Conservation (phyloP, 176 grass and related monocot species). For the Aegilops speltoides region DNA sequence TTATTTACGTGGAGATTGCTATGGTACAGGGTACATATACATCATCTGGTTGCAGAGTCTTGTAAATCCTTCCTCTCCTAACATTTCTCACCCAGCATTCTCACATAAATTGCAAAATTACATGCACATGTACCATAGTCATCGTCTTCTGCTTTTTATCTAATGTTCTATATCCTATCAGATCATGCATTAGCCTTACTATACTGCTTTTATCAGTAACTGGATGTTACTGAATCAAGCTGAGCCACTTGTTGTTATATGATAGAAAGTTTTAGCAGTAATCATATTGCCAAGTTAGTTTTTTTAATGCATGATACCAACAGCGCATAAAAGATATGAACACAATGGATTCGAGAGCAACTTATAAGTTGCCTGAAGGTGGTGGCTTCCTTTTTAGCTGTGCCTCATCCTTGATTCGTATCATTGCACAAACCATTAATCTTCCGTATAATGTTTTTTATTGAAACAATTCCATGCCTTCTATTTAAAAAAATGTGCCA, state of each 20-base stretch:
- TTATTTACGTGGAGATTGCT: background rate
- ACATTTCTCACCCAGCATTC: background rate
- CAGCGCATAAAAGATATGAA: background rate
- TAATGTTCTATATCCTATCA: conserved; percentile 10
- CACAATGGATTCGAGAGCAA: conserved; percentile 2
- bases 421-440: background rate
- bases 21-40: background rate
- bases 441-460: background rate
- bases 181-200: background rate
- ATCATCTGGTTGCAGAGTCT: background rate
- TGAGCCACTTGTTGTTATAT: background rate
- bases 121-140: background rate
- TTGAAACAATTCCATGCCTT: background rate
- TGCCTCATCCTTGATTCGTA: background rate
- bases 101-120: background rate
- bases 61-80: background rate
- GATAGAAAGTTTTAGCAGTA: background rate
- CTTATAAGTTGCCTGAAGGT: background rate
- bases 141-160: background rate
- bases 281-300: background rate
- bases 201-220: background rate
- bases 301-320: background rate
- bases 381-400: background rate
- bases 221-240: background rate
- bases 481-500: background rate